phyloP scores from a whole-genome alignment of 2,329 filamentous ascomycete species.

The Curvularia sp. region DNA sequence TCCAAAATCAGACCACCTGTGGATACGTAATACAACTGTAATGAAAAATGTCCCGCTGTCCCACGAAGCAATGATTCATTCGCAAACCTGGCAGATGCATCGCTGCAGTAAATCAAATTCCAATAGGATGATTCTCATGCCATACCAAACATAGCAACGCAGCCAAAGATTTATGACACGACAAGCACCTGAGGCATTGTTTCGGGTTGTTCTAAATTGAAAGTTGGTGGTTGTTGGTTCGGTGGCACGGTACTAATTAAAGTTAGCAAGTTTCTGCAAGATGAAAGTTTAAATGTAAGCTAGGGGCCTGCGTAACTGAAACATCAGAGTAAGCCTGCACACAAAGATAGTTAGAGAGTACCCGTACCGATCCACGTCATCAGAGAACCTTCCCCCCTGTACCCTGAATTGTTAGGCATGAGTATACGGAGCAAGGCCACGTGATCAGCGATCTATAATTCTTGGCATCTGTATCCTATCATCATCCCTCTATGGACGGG shows the following conservation, averaged over 20 bases:
- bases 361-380: background rate
- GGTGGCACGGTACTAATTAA: background rate
- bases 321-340: background rate
- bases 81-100: background rate
- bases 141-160: background rate
- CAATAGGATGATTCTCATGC: background rate
- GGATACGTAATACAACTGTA: background rate
- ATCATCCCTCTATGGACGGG: too few relatives aligned
- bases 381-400: background rate
- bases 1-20: background rate
- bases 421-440: background rate
- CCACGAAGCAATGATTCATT: background rate
- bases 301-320: background rate
- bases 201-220: background rate
- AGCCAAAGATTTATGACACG: background rate
- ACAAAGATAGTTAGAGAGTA: background rate
- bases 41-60: background rate
- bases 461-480: too few relatives aligned
- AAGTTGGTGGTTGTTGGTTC: background rate
- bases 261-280: background rate
- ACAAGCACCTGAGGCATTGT: background rate
- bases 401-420: background rate
- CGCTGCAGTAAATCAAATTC: background rate
- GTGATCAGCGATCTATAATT: background rate
- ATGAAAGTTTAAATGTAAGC: background rate